Percentiles rank a stretch among this genome's conserved stretches.
phyloP scores from a whole-genome alignment of 495 filamentous ascomycete species.

The Lepidopterella palustris region DNA sequence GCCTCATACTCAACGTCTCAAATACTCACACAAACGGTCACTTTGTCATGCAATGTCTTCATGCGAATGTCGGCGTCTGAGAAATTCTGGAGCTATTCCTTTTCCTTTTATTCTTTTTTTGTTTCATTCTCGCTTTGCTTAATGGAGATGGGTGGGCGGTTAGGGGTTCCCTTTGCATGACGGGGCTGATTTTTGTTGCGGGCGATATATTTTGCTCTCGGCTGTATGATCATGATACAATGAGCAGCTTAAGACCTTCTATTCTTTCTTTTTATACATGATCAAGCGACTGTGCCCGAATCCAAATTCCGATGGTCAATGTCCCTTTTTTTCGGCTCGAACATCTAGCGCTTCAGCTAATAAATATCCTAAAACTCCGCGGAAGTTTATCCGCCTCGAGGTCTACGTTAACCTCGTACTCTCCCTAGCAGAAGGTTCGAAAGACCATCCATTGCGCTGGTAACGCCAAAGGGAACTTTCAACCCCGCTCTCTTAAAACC shows the following conservation, averaged over 20 bases:
- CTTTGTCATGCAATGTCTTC: slow-evolving; percentile 18
- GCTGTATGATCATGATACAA: slow-evolving; percentile 6
- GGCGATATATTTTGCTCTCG: background rate
- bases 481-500: too few relatives aligned
- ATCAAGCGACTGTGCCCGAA: background rate
- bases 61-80: slow-evolving; percentile 18
- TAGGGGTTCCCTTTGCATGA: background rate
- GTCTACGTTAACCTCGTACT: too few relatives aligned
- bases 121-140: slow-evolving; percentile 16
- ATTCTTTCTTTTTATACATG: background rate
- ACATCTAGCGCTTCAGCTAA: too few relatives aligned
- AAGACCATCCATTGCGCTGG: too few relatives aligned
- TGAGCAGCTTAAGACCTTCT: slow-evolving; percentile 3
- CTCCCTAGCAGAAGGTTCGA: too few relatives aligned
- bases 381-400: too few relatives aligned
- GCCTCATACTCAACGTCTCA: background rate
- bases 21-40: slow-evolving; percentile 2
- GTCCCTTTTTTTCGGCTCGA: too few relatives aligned
- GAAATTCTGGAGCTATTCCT: slow-evolving; percentile 10
- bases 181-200: background rate
- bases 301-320: too few relatives aligned
- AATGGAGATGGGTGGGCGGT: background rate
- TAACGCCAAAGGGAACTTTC: too few relatives aligned
- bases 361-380: too few relatives aligned
- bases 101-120: slow-evolving; percentile 5